phyloP scores from a whole-genome alignment of 495 filamentous ascomycete genomes.

The Annulohypoxylon maeteangense region DNA sequence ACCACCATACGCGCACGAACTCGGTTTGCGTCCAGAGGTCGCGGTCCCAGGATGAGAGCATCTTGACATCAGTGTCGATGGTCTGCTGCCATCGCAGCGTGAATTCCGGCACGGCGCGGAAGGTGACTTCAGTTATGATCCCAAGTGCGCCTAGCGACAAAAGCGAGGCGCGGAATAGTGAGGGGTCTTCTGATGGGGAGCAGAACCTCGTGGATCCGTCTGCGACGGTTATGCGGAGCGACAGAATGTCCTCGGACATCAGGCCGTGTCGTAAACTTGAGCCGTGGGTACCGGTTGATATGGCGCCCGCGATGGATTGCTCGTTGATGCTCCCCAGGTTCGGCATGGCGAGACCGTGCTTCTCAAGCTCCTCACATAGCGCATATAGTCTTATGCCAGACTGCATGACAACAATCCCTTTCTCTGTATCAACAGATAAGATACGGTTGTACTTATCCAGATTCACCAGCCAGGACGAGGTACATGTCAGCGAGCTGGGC shows the following conservation, averaged over 20 bases:
- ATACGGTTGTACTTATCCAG: slow-evolving; percentile 84
- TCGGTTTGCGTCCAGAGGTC: slow-evolving; percentile 85
- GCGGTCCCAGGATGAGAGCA: slow-evolving; percentile 77
- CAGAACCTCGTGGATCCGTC: slow-evolving; percentile 82
- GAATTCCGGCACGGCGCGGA: slow-evolving; percentile 78
- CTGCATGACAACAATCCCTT: slow-evolving; percentile 76
- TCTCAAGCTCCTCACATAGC: slow-evolving; percentile 74
- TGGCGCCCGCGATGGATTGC: slow-evolving; percentile 92
- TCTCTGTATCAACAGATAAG: slow-evolving; percentile 70
- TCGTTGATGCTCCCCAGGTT: slow-evolving; percentile 94
- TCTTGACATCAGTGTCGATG: slow-evolving; percentile 70
- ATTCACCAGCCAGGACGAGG: slow-evolving; percentile 93
- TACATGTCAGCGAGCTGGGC: slow-evolving; percentile 91
- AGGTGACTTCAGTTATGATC: slow-evolving; percentile 87
- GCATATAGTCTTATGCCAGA: slow-evolving; percentile 83
- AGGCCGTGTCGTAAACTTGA: slow-evolving; percentile 85
- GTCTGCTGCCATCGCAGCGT: slow-evolving; percentile 87
- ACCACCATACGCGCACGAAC: slow-evolving; percentile 96
- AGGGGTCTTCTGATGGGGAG: slow-evolving; percentile 76
- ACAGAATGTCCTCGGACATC: slow-evolving; percentile 76
- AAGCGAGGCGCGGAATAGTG: slow-evolving; percentile 88
- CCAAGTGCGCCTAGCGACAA: slow-evolving; percentile 90
- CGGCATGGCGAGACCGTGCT: slow-evolving; percentile 79
- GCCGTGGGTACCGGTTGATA: slow-evolving; percentile 92
- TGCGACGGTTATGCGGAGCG: slow-evolving; percentile 81